phyloP scores from a whole-genome alignment of 2,329 filamentous ascomycete species.

The Massarina eburnea region DNA sequence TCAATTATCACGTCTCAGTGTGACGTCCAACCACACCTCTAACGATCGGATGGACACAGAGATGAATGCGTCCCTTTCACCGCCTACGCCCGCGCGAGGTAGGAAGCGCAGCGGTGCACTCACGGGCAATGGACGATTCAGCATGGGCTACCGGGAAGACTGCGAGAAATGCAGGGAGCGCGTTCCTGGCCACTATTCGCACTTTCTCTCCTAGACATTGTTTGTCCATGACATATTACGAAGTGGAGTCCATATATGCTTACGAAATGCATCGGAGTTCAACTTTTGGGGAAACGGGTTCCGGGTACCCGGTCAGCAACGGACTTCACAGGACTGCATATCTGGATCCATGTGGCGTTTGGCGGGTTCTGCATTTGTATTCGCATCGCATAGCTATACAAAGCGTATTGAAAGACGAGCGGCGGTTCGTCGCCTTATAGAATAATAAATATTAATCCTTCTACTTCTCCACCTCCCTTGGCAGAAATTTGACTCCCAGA shows the following conservation, averaged over 20 bases:
- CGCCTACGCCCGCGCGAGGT: constrained; percentile 29
- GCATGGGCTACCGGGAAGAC: constrained; percentile 53
- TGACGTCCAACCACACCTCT: constrained; percentile 26
- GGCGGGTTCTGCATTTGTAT: background rate
- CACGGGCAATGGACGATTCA: constrained; percentile 43
- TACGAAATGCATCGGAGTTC: background rate
- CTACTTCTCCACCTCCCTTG: too few species aligned
- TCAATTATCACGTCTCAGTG: constrained; percentile 42
- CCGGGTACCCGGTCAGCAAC: background rate
- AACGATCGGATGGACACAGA: constrained; percentile 38
- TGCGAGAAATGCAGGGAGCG: constrained; percentile 52
- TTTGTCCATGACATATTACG: background rate
- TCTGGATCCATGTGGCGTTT: background rate
- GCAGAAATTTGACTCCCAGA: too few species aligned
- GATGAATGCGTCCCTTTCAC: constrained; percentile 11
- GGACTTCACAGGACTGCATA: too few species aligned
- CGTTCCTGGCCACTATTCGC: constrained; percentile 55
- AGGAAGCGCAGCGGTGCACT: constrained; percentile 44
- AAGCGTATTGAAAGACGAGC: too few species aligned
- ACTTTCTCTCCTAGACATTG: constrained; percentile 40
- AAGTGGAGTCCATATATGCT: background rate
- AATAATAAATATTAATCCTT: too few species aligned
- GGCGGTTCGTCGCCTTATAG: too few species aligned
- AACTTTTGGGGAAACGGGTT: background rate
- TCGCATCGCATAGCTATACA: too few species aligned